Conservation (phyloP, 257 asterid genomes). For the Plantago ovata region DNA sequence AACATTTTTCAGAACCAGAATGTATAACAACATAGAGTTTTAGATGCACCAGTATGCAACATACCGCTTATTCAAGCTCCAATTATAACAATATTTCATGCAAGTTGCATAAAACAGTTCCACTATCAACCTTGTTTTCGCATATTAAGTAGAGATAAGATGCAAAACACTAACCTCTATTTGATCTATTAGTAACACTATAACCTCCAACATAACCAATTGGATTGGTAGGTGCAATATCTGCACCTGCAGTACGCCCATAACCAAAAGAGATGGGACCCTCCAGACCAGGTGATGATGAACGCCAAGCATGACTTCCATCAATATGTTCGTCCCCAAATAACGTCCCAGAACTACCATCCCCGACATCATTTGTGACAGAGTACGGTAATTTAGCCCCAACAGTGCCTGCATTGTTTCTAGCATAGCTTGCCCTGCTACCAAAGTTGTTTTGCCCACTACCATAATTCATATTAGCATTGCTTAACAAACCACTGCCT, state of each 20-base stretch:
- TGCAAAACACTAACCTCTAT: slow-evolving; percentile 50
- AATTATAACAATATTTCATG: too few relatives aligned
- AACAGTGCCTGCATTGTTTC: slow-evolving; percentile 35
- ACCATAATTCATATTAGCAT: slow-evolving; percentile 35
- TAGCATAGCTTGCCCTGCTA: slow-evolving; percentile 38
- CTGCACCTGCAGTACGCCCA: slow-evolving; percentile 44
- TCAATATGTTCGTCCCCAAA: slow-evolving; percentile 42
- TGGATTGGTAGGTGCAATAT: slow-evolving; percentile 42
- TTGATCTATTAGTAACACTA: slow-evolving; percentile 53
- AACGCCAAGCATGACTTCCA: slow-evolving; percentile 46
- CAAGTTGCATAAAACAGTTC: too few relatives aligned
- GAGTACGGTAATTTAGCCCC: slow-evolving; percentile 38
- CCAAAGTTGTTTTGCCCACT: slow-evolving; percentile 33
- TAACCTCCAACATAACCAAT: slow-evolving; percentile 63
- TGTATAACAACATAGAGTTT: too few relatives aligned
- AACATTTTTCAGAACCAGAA: too few relatives aligned
- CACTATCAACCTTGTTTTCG: too few relatives aligned
- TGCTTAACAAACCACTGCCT: slow-evolving; percentile 34
- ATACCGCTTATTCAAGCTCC: too few relatives aligned
- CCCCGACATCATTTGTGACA: slow-evolving; percentile 34
- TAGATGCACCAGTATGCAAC: too few relatives aligned
- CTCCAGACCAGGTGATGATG: slow-evolving; percentile 49
- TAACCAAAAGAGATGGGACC: slow-evolving; percentile 43
- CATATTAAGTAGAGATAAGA: neutral
- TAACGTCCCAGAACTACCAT: slow-evolving; percentile 40